phyloP scores from a whole-genome alignment of 805 yeast species.

The Martiniozyma abietophila region DNA sequence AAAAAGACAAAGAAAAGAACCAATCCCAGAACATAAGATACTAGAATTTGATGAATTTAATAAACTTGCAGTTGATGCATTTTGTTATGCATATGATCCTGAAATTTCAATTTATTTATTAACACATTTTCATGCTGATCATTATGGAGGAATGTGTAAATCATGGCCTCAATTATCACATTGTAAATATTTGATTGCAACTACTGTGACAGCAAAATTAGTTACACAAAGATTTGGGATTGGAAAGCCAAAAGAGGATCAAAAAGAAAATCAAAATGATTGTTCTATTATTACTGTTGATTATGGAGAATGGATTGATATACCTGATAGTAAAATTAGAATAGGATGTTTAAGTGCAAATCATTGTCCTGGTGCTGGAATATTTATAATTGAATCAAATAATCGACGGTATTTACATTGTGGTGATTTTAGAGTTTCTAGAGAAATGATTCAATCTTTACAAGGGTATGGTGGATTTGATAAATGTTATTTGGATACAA shows the following conservation, averaged over 20 bases:
- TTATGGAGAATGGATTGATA: conserved; percentile 27
- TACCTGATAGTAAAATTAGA: conserved; percentile 34
- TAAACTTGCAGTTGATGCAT: conserved; percentile 56
- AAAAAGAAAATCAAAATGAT: conserved; percentile 40
- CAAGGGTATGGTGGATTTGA: conserved; percentile 34
- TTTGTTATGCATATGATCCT: conserved; percentile 39
- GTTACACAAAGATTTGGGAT: conserved; percentile 38
- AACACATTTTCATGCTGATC: conserved; percentile 90
- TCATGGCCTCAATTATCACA: conserved; percentile 57
- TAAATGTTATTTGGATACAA: conserved; percentile 77
- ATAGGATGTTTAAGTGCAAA: conserved; percentile 76
- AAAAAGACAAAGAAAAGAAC: conserved; percentile 20
- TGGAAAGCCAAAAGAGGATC: no score
- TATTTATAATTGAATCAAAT: conserved; percentile 57
- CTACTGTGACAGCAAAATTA: conserved; percentile 57
- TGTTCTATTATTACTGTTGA: conserved; percentile 31
- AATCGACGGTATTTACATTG: conserved; percentile 56
- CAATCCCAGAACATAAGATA: conserved; percentile 48
- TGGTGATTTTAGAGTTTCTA: conserved; percentile 82
- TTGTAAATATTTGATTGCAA: conserved; percentile 47
- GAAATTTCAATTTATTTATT: conserved; percentile 46
- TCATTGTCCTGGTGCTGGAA: conserved; percentile 94
- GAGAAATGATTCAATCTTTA: conserved; percentile 36
- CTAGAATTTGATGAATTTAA: conserved; percentile 30
- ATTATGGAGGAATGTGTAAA: conserved; percentile 78